Evolutionary conservation across 169 alveolate genomes (phyloP), one percentile per base, ranked within the genome.

Genomic region (Fabrea salina): DNA sequence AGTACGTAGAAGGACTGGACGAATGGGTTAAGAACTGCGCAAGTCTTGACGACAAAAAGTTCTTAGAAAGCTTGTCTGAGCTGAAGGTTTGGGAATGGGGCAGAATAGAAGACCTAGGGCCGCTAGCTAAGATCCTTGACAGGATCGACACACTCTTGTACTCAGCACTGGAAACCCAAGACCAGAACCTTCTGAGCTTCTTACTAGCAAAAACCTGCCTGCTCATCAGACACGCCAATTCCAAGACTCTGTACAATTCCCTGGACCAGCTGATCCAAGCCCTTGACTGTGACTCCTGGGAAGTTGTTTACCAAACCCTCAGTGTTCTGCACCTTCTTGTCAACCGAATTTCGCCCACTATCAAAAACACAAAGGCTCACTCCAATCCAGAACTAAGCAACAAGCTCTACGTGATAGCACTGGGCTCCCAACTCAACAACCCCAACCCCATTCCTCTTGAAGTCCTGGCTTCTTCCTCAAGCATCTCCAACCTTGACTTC

Each of bases 31-130:
- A 37, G 16, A n/a, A 19, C 7, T 11, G 40, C 8, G 19, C 16
- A 68, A 22, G 13, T n/a, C 66, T 68, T n/a, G 11, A 33, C 13
- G 67, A 68, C 67, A 19, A 40, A 40, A 64, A 37, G n/a, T 68
- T 68, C 27, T 33, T 68, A 13, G 16, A 2, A 11, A 35, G n/a
- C 27, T 16, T 68, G 8, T 13, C 27, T 8, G n/a, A 19, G 16
- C 64, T 8, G 66, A 68, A 40, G 44, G 41, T 25, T 11, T 68
- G 67, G 67, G 41, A 47, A 22, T 72, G 80, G 70, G 72, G 30
- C 47, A 40, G 35, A n/a, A 25, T 50, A 11, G 80, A 72, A 7
- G 80, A 72, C 47, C 33, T 72, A 32, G 16, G 32, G 11, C 58
- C 39, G 6, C 8, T 44, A 27, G 19, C 27, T 22, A 27, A 37